Percentiles rank a stretch among this genome's conserved stretches.
phyloP scores from a whole-genome alignment of 2,329 filamentous ascomycete genomes.

The Waltergamsia citrina region DNA sequence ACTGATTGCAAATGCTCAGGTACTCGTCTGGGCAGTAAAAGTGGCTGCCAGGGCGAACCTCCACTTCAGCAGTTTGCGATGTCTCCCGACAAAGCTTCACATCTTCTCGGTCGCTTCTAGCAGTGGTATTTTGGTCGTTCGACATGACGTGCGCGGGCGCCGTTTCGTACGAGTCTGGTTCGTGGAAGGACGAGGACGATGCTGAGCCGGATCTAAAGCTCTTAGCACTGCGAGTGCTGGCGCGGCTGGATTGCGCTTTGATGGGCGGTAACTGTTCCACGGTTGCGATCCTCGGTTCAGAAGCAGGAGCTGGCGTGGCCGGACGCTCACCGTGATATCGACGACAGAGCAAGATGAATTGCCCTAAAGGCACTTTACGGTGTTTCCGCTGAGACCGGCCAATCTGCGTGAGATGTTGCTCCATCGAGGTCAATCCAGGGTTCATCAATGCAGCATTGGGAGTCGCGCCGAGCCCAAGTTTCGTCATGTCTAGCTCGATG shows the following conservation, averaged over 20 bases:
- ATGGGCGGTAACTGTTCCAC: neutral
- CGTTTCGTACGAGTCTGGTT: no score
- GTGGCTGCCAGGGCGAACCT: no score
- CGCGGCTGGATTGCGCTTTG: constrained; percentile 1
- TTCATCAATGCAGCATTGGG: constrained; percentile 12
- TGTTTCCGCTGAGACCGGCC: constrained; percentile 14
- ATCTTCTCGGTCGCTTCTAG: no score
- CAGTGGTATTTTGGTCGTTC: no score
- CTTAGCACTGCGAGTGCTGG: neutral
- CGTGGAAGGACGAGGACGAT: neutral
- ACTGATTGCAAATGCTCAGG: constrained; percentile 19
- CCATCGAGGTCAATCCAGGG: constrained; percentile 14
- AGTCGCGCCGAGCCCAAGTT: constrained; percentile 19
- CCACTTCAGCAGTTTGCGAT: no score
- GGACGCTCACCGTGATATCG: constrained; percentile 22
- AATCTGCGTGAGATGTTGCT: constrained; percentile 16
- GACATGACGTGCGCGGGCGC: no score
- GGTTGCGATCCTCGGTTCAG: constrained; percentile 4
- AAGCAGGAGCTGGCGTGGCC: no score
- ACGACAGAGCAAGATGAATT: constrained; percentile 22
- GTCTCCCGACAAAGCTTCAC: no score
- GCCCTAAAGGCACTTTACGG: constrained; percentile 12
- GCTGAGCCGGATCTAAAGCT: neutral
- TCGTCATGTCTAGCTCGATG: constrained; percentile 30
- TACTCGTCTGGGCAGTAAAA: constrained; percentile 20